Evolutionary conservation across 2,329 filamentous ascomycete species (phyloP), one percentile per base, ranked within the genome.

Genomic region (Colletotrichum neosansevieriae): DNA sequence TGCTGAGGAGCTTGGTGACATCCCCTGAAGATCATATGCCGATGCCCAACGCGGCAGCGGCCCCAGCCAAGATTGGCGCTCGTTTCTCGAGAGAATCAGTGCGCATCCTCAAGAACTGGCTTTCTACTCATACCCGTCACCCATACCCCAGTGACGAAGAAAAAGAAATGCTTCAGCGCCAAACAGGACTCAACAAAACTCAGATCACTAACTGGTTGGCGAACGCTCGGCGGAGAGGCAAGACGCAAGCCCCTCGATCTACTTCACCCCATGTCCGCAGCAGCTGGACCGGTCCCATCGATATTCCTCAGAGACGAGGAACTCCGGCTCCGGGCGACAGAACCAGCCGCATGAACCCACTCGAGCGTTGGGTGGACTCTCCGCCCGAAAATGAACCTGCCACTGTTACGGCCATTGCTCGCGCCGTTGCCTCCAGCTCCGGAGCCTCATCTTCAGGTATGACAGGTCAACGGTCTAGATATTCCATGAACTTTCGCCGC

Each of bases 151-250:
- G 89, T 38, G 94, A 97, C 49, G 90, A 94, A 67, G 93, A 97
- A 76, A 97, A 95, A 75, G 92, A 94, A 72, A 86, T 89, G 70
- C 83, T 98, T 29, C 91, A 94, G 78, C 85, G 87, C 53, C 87
- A 92, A 73, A 97, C 94, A 1, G 93, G 94, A 7, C 84, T 98
- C 45, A 94, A 89, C 77, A 89, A 93, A 74, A 91, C 86, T 13
- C 94, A 98, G 75, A 95, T 97, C 73, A 91, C 91, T 11, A 97
- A 97, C 77, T 97, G 94, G 94, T 88, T 97, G 53, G 94, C 94
- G 67, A 97, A 97, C 78, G 94, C 94, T 65, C 89, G 94, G 49
- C 89, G 94, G 64, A 87, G 94, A 70, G 91, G 92, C 73, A 97
- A 97, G 81, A 89, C 92, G 62, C 88, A 90, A 54, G 84, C 88